A percentile compares a stretch with the other conserved stretches of the same genome.
Conservation (phyloP, 768 basidiomycete genomes). For the Russula dissimulans region DNA sequence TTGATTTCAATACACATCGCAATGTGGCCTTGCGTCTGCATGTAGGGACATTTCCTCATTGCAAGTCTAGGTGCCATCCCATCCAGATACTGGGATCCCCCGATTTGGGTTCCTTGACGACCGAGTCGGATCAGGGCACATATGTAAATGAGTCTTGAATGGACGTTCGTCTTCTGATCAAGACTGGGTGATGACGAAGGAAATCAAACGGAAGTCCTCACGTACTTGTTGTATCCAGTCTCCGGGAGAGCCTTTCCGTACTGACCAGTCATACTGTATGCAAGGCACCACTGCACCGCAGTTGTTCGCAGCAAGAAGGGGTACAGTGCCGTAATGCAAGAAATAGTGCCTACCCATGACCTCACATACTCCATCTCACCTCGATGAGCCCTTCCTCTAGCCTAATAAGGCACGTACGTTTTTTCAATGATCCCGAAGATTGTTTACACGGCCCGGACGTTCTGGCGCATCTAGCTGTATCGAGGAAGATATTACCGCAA, state of each 20-base stretch:
- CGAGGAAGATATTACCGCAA: background rate
- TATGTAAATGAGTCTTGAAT: background rate
- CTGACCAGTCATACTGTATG: background rate
- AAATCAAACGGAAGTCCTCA: background rate
- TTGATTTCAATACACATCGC: background rate
- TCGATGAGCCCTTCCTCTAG: background rate
- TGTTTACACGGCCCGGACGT: background rate
- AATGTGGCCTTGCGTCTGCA: background rate
- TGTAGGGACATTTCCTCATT: background rate
- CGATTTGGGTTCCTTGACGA: slow-evolving; percentile 1
- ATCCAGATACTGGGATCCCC: background rate
- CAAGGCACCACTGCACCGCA: background rate
- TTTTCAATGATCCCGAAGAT: background rate
- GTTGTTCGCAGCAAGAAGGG: background rate
- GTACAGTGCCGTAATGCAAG: slow-evolving; percentile 7
- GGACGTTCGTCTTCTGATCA: background rate
- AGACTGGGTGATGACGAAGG: background rate
- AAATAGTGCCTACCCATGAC: background rate
- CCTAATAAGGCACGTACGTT: background rate
- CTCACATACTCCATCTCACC: slow-evolving; percentile 7
- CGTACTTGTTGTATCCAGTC: background rate
- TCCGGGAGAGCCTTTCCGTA: background rate
- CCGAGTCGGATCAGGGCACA: background rate
- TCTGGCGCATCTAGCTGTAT: slow-evolving; percentile 7
- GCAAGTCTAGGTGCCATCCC: background rate